Evolutionary conservation across 2,329 filamentous ascomycete genomes (phyloP), one percentile per base, ranked within the genome.

Genomic region (Monosporascus sp.): DNA sequence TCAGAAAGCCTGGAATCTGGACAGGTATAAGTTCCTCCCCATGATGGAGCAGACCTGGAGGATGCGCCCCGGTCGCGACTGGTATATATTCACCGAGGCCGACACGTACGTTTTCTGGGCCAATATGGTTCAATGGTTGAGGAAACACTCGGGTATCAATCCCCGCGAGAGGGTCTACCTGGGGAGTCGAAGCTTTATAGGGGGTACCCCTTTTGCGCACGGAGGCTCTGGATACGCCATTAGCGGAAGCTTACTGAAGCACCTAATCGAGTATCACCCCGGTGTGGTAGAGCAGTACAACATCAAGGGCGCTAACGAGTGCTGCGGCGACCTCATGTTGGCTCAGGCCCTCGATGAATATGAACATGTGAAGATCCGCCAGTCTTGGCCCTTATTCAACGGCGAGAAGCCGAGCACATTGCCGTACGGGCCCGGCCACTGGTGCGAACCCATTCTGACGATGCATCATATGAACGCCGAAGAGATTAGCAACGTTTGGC

Each of bases 1-100:
- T 53, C 55, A 67, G 52, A 58, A 70, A 58, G 73, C 71, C 11
- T 84, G 80, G 79, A 73, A 73, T 49, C 67, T 85, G 57, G 81
- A 85, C 65, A 83, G 82, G 69, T 84, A 81, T 70, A 85, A 84
- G 66, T 82, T 81, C 62, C 66, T 84, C 48, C 79, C 80, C 58
- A 82, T 84, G 71, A 71, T 82, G 44, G 72, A 80, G 60, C 75
- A 80, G 53, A 74, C 80, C 1, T 84, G 79, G 74, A 70, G 72
- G 45, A 72, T 78, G 72, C 75, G 78, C 3, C 80, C 80, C 3
- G 66, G 74, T 41, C 72, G 66, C 47, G 76, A 81, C 52, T 85
- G 81, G 80, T 85, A 82, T 60, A 74, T 84, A 51, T 84, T 83
- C 58, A 75, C 79, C 58, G 81, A 84, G 59, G 78, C 78, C 35